phyloP scores from a whole-genome alignment of 2,329 filamentous ascomycete species.

The Sarocladium oryzae region DNA sequence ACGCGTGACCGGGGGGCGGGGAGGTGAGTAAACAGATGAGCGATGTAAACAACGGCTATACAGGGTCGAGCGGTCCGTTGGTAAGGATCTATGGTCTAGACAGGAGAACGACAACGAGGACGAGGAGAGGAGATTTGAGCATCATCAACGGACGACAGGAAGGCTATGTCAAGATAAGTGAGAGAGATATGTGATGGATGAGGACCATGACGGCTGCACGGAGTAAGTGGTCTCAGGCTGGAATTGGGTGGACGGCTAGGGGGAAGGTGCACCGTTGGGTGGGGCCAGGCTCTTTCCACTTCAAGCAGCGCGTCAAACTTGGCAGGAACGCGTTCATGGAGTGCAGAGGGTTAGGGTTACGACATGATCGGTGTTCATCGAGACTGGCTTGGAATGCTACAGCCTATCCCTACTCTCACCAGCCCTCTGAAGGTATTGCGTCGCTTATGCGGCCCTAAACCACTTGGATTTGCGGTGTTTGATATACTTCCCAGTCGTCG shows the following conservation, averaged over 20 bases:
- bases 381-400: not conserved
- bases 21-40: constrained; percentile 2
- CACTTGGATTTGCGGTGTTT: constrained; percentile 10
- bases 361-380: not conserved
- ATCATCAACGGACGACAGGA: not conserved
- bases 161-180: not conserved
- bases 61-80: not conserved
- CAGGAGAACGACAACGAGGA: not conserved
- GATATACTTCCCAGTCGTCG: constrained; percentile 14
- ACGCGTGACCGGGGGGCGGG: not conserved
- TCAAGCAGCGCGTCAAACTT: not conserved
- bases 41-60: not conserved
- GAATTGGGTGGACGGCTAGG: not conserved
- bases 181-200: not conserved
- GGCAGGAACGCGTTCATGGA: not conserved
- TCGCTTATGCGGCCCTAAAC: not conserved
- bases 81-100: not conserved
- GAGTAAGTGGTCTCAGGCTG: no score
- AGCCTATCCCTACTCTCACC: not conserved
- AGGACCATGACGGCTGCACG: no score
- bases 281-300: not conserved
- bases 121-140: no score
- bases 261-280: not conserved
- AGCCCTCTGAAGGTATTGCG: not conserved
- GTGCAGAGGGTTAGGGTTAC: not conserved